These are phyloP conservation scores for Aspergillus vadensis DNA, from an alignment of 2,329 filamentous ascomycete genomes.

Conservation along the genomic window DNA sequence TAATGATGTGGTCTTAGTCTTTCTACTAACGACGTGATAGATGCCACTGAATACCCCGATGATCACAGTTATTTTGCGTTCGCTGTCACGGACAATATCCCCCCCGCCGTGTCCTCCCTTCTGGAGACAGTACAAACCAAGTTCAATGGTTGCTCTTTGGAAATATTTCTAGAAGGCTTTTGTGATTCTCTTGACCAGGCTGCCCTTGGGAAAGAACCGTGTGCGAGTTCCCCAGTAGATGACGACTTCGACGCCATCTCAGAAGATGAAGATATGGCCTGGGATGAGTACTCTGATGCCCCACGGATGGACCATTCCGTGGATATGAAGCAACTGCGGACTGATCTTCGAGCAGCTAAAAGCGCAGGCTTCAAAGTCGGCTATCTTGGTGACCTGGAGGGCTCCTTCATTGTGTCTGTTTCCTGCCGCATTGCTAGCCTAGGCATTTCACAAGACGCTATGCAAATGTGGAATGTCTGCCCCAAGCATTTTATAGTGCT, in stretches of 20 bases:
- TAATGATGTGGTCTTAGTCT: not conserved
- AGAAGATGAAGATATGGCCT: slow-evolving; percentile 32
- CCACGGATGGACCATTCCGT: slow-evolving; percentile 5
- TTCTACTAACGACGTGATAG: slow-evolving; percentile 31
- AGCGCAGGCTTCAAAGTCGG: slow-evolving; percentile 71
- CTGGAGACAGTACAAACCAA: slow-evolving; percentile 50
- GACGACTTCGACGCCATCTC: not conserved
- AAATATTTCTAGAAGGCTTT: slow-evolving; percentile 43
- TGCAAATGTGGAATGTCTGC: slow-evolving; percentile 74
- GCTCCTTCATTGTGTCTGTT: slow-evolving; percentile 61
- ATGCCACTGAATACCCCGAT: slow-evolving; percentile 63
- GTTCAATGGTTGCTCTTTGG: slow-evolving; percentile 47
- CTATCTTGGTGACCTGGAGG: slow-evolving; percentile 56
- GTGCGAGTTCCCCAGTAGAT: slow-evolving; percentile 13
- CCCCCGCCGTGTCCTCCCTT: slow-evolving; percentile 24
- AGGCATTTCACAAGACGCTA: slow-evolving; percentile 70
- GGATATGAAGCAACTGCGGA: slow-evolving; percentile 43
- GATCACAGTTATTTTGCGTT: slow-evolving; percentile 61
- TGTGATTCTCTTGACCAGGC: slow-evolving; percentile 14
- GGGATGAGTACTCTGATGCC: slow-evolving; percentile 20
- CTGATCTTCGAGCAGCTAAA: slow-evolving; percentile 64
- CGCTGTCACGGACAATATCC: slow-evolving; percentile 48
- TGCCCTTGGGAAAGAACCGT: slow-evolving; percentile 2
- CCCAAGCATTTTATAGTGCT: slow-evolving; percentile 71
- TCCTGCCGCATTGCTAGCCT: slow-evolving; percentile 71